Evolutionary conservation across 257 asterid species (phyloP).

Genomic region (Fraxinus anomala): DNA sequence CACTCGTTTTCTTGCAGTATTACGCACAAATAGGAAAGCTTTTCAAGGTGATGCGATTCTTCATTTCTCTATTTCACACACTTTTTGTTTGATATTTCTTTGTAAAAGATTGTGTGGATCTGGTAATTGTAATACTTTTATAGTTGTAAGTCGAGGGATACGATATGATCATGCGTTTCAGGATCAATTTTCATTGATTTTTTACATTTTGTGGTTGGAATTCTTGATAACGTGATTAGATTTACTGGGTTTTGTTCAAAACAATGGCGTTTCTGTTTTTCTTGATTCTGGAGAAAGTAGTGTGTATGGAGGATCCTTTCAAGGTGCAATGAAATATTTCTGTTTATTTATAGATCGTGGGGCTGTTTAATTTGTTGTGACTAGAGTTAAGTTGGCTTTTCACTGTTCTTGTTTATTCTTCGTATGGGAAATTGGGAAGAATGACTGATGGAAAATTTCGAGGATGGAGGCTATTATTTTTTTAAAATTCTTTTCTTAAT

Average conservation of each 20-base stretch:
- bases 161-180: slow-evolving; percentile 4
- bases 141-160: slow-evolving; percentile 14
- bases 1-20: neutral
- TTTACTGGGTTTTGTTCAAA: slow-evolving; percentile 17
- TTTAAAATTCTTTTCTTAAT: neutral
- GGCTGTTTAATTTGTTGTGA: neutral
- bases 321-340: neutral
- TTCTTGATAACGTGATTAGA: neutral
- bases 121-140: neutral
- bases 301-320: neutral
- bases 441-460: neutral
- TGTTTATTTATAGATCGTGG: slow-evolving; percentile 11
- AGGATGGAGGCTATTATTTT: neutral
- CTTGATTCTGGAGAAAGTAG: neutral
- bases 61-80: neutral
- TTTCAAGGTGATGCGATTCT: slow-evolving; percentile 33
- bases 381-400: neutral
- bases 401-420: neutral
- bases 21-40: neutral
- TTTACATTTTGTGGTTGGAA: neutral
- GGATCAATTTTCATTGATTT: neutral
- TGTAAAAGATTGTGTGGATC: neutral
- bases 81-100: neutral
- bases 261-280: neutral
- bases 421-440: neutral